These are phyloP conservation scores for Pythium brachiatum DNA, from an alignment of 352 stramenopile species.

Conservation along the genomic window DNA sequence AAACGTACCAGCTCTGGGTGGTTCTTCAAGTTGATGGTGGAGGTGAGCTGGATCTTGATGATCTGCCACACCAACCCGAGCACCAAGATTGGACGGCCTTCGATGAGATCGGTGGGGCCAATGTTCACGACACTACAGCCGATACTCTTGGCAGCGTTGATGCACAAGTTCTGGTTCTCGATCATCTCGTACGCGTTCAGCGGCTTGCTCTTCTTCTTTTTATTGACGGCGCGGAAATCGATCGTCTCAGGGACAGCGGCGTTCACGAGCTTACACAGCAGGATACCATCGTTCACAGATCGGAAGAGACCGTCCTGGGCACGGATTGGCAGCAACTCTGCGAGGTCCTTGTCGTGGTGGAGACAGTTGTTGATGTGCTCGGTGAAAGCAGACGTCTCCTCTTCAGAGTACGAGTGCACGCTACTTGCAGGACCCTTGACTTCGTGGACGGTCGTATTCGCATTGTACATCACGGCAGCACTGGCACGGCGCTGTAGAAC, in stretches of 20 bases:
- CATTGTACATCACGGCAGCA: constrained; percentile 53
- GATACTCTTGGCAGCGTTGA: constrained; percentile 92
- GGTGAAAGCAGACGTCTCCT: constrained; percentile 89
- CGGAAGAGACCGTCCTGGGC: constrained; percentile 78
- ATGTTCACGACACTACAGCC: constrained; percentile 94
- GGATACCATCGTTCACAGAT: constrained; percentile 77
- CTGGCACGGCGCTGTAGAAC: constrained; percentile 62
- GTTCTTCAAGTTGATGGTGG: constrained; percentile 91
- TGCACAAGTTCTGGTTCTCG: constrained; percentile 91
- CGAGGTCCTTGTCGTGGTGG: constrained; percentile 59
- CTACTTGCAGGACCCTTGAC: constrained; percentile 73
- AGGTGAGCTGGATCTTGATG: constrained; percentile 92
- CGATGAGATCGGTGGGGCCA: constrained; percentile 79
- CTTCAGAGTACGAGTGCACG: constrained; percentile 87
- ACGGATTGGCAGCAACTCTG: constrained; percentile 70
- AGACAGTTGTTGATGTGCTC: constrained; percentile 93
- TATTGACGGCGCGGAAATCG: constrained; percentile 86
- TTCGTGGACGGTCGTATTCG: constrained; percentile 73
- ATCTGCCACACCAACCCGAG: constrained; percentile 93
- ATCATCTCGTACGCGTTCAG: constrained; percentile 89
- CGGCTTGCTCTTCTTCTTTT: constrained; percentile 65
- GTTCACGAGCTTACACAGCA: constrained; percentile 93
- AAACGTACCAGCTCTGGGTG: constrained; percentile 89
- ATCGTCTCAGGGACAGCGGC: constrained; percentile 90
- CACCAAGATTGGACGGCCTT: constrained; percentile 87